Base-by-base conservation (phyloP, 2,329 filamentous ascomycete genomes). In the Tolypocladium capitatum region DNA sequence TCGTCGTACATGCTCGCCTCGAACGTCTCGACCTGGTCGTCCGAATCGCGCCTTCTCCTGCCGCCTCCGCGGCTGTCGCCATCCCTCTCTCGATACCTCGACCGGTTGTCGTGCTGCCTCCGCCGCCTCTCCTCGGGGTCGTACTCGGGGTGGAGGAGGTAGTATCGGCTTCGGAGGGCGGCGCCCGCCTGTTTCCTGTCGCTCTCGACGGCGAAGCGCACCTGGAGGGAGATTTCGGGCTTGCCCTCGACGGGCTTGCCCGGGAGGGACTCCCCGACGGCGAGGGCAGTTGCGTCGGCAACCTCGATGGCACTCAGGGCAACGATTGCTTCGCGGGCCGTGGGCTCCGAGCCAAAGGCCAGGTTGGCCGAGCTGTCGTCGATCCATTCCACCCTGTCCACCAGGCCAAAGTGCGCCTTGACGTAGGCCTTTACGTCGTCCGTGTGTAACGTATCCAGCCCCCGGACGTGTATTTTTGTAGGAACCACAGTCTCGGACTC, bases 361-460 rank as follows among this genome's bases (percentile, higher is more conserved):
- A 96, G 72, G 61, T 97, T 97, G 52, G 88, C 87, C 0, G 88
- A 91, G 7, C 80, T 82, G 64, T 98, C 92, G 63, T 97, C 87
- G 55, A 98, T 88, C 92, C 92, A 98, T 68, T 97, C 89, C 53
- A 96, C 73, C 51, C 78, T 75, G 48, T 76, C 70, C 48, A 81
- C 71, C 14, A 65, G 62, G 33, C 73, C 68, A 58, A 77, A 88
- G 63, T 92, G 78, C 52, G 86, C 75, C 43, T 72, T 67, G 9
- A 87, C 78, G 57, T 89, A 96, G 50, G 76, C 72, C 56, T 84
- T 83, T 56, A 97, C 83, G 53, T 95, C 81, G 48, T 80, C 75
- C 28, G 89, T 89, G 31, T 84, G 86, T 61, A 97, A 71, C 40
- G 83, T 80, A 59, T 94, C 84, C 4, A 97, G 75, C 20, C 91